Evolutionary conservation across 2,329 filamentous ascomycete species (phyloP).

Genomic region (Trichoderma atrobrunneum): DNA sequence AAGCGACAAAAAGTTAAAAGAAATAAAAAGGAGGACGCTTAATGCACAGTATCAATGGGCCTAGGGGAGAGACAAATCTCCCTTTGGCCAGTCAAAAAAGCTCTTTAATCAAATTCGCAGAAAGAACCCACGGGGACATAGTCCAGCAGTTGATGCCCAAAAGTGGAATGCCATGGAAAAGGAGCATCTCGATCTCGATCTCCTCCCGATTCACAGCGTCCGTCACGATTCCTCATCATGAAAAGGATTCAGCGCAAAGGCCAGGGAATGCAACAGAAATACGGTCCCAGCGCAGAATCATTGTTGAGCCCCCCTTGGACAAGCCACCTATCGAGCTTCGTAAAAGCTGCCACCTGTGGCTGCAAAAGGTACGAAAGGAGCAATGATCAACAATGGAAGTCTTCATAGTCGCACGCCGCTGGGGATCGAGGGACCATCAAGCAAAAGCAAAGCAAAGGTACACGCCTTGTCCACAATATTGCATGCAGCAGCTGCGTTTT

Average conservation of each 20-base stretch:
- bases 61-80: neutral
- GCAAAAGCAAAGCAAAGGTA: neutral
- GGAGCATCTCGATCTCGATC: neutral
- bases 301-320: neutral
- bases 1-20: neutral
- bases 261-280: neutral
- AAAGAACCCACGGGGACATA: neutral
- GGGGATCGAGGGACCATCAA: neutral
- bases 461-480: neutral
- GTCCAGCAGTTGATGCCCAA: neutral
- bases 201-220: neutral
- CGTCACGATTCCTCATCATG: neutral
- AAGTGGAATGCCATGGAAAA: neutral
- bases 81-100: neutral
- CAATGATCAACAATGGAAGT: neutral
- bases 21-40: neutral
- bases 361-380: neutral
- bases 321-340: neutral
- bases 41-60: neutral
- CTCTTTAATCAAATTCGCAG: neutral
- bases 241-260: neutral
- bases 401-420: slow-evolving; percentile 2
- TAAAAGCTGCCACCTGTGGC: neutral
- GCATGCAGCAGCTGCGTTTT: neutral
- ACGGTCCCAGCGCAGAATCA: neutral